These are phyloP conservation scores for Aureobasidium sp. DNA, from an alignment of 2,329 filamentous ascomycete genomes.

Conservation along the genomic window DNA sequence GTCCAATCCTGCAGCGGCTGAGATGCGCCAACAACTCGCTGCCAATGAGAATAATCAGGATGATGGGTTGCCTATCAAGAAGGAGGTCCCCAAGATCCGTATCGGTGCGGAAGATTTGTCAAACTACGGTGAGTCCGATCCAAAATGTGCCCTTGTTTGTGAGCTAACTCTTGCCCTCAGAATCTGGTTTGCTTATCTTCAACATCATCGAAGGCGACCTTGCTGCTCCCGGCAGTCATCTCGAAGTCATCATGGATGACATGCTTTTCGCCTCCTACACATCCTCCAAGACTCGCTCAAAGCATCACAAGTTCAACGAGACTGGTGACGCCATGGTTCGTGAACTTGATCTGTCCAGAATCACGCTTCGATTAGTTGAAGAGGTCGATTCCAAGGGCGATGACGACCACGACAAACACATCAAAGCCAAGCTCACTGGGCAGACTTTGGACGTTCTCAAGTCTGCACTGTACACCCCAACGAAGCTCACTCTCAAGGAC, in stretches of 20 bases:
- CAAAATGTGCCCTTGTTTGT: neutral
- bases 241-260: slow-evolving; percentile 95
- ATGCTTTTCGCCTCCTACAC: slow-evolving; percentile 92
- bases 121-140: slow-evolving; percentile 68
- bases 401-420: slow-evolving; percentile 70
- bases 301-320: slow-evolving; percentile 81
- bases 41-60: slow-evolving; percentile 54
- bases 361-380: slow-evolving; percentile 88
- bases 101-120: slow-evolving; percentile 83
- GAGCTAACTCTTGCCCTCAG: slow-evolving; percentile 51
- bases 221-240: slow-evolving; percentile 75
- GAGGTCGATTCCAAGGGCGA: slow-evolving; percentile 79
- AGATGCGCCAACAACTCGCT: slow-evolving; percentile 50
- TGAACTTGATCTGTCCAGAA: slow-evolving; percentile 95
- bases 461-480: slow-evolving; percentile 92
- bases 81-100: slow-evolving; percentile 76
- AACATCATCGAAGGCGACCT: slow-evolving; percentile 93
- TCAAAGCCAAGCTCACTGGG: slow-evolving; percentile 84
- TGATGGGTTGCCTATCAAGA: slow-evolving; percentile 49
- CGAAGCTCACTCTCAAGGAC: slow-evolving; percentile 80
- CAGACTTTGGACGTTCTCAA: slow-evolving; percentile 90
- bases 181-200: slow-evolving; percentile 95
- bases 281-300: slow-evolving; percentile 78
- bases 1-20: slow-evolving; percentile 33
- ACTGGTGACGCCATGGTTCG: slow-evolving; percentile 92